A percentile compares a stretch with the other conserved stretches of the same genome.
Conservation (phyloP, 2,329 filamentous ascomycete genomes). For the Thielaviopsis punctulata region DNA sequence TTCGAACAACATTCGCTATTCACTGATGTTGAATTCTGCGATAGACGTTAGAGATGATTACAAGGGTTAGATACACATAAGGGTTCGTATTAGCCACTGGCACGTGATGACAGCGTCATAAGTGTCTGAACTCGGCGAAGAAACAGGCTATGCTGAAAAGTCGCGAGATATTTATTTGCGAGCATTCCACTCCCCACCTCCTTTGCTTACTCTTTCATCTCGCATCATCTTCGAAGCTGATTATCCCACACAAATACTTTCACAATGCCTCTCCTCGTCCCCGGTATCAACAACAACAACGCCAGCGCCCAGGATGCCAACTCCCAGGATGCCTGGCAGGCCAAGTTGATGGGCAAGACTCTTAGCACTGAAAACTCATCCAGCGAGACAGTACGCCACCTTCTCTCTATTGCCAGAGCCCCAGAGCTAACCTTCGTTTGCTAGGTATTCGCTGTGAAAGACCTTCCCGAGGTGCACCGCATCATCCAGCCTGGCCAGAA, state of each 20-base stretch:
- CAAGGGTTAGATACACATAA: background rate
- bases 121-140: background rate
- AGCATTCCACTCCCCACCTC: background rate
- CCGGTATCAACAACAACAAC: conserved; percentile 36
- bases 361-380: conserved; percentile 27
- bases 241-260: background rate
- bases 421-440: background rate
- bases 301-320: conserved; percentile 19
- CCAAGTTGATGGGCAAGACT: conserved; percentile 48
- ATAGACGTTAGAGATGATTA: no score
- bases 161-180: background rate
- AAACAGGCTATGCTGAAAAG: background rate
- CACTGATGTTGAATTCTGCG: no score
- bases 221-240: background rate
- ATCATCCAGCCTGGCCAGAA: conserved; percentile 39
- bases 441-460: conserved; percentile 45
- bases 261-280: conserved; percentile 49
- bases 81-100: background rate
- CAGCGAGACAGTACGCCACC: conserved; percentile 37
- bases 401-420: background rate
- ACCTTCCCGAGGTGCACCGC: conserved; percentile 38
- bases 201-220: background rate
- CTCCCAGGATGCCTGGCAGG: conserved; percentile 40
- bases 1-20: no score
- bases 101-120: background rate